Evolutionary conservation across 1,284 basidiomycete genomes (phyloP), one percentile per base, ranked within the genome.

Genomic region (Pseudozyma flocculosa): DNA sequence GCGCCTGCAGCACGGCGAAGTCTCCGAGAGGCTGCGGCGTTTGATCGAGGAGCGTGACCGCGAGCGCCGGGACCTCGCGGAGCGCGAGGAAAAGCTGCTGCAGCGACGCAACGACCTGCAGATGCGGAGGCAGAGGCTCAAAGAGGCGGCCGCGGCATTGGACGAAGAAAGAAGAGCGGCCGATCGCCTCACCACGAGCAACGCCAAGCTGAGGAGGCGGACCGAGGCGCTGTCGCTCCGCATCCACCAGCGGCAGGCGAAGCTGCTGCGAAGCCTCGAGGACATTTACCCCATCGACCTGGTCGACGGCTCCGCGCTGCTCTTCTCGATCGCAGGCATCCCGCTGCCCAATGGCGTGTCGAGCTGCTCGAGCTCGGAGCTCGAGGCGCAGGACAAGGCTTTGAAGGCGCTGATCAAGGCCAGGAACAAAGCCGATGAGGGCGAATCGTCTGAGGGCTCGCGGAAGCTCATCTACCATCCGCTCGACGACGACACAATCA

Each of bases 211-310:
- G 18, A 5, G 19, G 9, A 11, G 3, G 18, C 4, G 21, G 21
- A 11, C 19, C 18, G 21, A 22, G n/a, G 23, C 51, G 3, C 18
- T 52, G 2, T 42, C 48, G 2, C 22, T 61, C 11, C 32, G 40
- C 9, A 37, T 70, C 4, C 57, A 70, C 40, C 19, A 38, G 5
- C 49, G 59, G 22, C 68, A 70, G 7, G 61, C 60, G 1, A 50
- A 50, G 10, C 49, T 78, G 32, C 50, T 76, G 4, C 66, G 62
- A 3, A 61, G 61, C 4, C 59, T 78, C 17, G 75, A 76, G 37
- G 42, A 49, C 13, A 72, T 78, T 51, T 78, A 68, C 37, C 75
- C 74, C 14, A 72, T 78, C 57, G 66, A 76, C 30, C 48, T 76
- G 14, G 61, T 60, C 18, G 65, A 70, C 44, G 68, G 71, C 0